Conservation (phyloP, 129 eudicot species). For the Flaveria linearis region DNA sequence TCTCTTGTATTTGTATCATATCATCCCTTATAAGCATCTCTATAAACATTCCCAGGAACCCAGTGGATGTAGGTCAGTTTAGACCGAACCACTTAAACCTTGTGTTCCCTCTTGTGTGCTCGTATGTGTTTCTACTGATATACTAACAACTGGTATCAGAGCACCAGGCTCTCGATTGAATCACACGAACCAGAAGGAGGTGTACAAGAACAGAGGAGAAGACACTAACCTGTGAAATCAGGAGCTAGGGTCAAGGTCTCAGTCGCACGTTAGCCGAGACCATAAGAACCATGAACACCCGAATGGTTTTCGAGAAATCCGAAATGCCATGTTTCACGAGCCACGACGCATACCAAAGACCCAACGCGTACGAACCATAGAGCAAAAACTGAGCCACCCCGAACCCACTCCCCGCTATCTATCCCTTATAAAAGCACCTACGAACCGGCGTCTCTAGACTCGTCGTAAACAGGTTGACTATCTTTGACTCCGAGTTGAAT, state of each 20-base stretch:
- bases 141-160: too few relatives aligned
- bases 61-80: too few relatives aligned
- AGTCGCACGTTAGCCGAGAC: slow-evolving; percentile 97
- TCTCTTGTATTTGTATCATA: too few relatives aligned
- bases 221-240: too few relatives aligned
- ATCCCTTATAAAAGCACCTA: slow-evolving; percentile 96
- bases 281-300: slow-evolving; percentile 99
- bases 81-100: too few relatives aligned
- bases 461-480: slow-evolving; percentile 60
- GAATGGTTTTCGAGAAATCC: slow-evolving; percentile 88
- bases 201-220: too few relatives aligned
- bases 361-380: slow-evolving; percentile 89
- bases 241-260: slow-evolving; percentile 95
- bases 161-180: too few relatives aligned
- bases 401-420: slow-evolving; percentile 90
- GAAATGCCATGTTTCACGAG: slow-evolving; percentile 96
- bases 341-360: slow-evolving; percentile 98
- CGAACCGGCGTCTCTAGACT: slow-evolving; percentile 68
- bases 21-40: too few relatives aligned
- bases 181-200: too few relatives aligned
- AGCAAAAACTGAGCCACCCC: slow-evolving; percentile 93
- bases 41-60: too few relatives aligned
- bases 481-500: slow-evolving; percentile 82
- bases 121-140: too few relatives aligned
- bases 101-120: too few relatives aligned